These are phyloP conservation scores for Didymella arachidicola DNA, from an alignment of 2,329 filamentous ascomycete genomes.

Conservation along the genomic window DNA sequence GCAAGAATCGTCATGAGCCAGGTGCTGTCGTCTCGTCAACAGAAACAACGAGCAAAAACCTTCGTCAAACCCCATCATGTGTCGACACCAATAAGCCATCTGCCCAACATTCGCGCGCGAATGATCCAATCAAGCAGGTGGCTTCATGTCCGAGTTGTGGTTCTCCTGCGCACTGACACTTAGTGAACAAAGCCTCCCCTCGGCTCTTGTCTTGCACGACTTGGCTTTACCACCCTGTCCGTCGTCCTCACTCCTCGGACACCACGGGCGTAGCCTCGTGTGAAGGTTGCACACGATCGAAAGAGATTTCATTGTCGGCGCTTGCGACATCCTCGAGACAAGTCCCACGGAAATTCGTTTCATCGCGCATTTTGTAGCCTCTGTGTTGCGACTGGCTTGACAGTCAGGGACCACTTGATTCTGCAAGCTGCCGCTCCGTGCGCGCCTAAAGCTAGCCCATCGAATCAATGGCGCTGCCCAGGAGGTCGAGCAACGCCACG, in stretches of 20 bases:
- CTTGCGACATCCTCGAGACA: conserved; percentile 42
- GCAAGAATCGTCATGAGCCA: conserved; percentile 14
- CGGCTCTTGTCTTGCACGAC: conserved; percentile 21
- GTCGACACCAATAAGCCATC: conserved; percentile 15
- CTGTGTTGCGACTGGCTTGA: conserved; percentile 34
- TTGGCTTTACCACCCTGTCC: conserved; percentile 17
- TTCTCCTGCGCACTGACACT: conserved; percentile 36
- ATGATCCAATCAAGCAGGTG: conserved; percentile 19
- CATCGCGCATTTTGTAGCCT: conserved; percentile 34
- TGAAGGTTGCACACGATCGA: conserved; percentile 8
- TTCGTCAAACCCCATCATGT: conserved; percentile 16
- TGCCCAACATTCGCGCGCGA: conserved; percentile 12
- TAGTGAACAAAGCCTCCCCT: conserved; percentile 32
- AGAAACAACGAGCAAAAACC: background rate
- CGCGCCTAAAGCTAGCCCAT: conserved; percentile 31
- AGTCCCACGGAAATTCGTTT: conserved; percentile 35
- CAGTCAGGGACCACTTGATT: conserved; percentile 29
- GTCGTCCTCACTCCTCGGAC: conserved; percentile 1
- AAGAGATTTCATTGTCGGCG: conserved; percentile 24
- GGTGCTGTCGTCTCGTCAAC: conserved; percentile 13
- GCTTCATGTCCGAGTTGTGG: conserved; percentile 26
- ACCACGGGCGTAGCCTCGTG: conserved; percentile 8
- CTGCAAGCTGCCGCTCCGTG: conserved; percentile 44
- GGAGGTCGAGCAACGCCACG: conserved; percentile 37
- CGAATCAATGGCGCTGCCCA: conserved; percentile 43